phyloP scores from a whole-genome alignment of 2,329 filamentous ascomycete species.

The Penicillium sp. region DNA sequence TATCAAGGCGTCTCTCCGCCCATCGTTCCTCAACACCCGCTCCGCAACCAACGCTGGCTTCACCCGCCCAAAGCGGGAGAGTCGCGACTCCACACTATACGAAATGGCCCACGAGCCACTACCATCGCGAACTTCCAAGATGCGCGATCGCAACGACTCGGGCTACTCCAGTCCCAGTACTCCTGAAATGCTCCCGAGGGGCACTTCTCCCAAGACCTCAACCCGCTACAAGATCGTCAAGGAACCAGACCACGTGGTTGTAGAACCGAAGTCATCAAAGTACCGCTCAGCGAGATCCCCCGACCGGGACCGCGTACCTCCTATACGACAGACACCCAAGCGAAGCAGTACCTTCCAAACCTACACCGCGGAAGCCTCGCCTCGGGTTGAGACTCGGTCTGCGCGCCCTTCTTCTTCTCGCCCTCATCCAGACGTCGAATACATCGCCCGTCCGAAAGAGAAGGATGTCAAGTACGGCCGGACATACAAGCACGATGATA shows the following conservation, averaged over 20 bases:
- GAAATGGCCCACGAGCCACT: constrained; percentile 30
- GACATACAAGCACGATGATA: constrained; percentile 28
- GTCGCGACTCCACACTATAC: constrained; percentile 19
- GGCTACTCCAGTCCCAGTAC: constrained; percentile 49
- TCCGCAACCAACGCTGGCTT: constrained; percentile 33
- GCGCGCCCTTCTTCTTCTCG: constrained; percentile 23
- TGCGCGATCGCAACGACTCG: constrained; percentile 44
- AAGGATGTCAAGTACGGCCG: constrained; percentile 33
- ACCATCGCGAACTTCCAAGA: constrained; percentile 37
- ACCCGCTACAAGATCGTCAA: constrained; percentile 36
- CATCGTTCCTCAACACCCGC: constrained; percentile 34
- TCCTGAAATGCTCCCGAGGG: constrained; percentile 39
- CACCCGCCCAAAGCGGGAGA: constrained; percentile 32
- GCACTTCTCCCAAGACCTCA: constrained; percentile 35
- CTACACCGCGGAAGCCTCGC: constrained; percentile 25
- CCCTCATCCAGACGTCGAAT: constrained; percentile 27
- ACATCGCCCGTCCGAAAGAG: constrained; percentile 21
- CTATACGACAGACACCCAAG: constrained; percentile 24
- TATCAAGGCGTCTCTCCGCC: constrained; percentile 32
- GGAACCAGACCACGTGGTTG: constrained; percentile 30
- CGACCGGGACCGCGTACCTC: constrained; percentile 26
- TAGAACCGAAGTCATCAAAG: constrained; percentile 30
- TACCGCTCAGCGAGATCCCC: constrained; percentile 32
- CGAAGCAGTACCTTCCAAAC: constrained; percentile 33
- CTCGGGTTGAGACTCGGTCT: constrained; percentile 26